Evolutionary conservation across 257 asterid species (phyloP).

Genomic region (Solanum commersonii): DNA sequence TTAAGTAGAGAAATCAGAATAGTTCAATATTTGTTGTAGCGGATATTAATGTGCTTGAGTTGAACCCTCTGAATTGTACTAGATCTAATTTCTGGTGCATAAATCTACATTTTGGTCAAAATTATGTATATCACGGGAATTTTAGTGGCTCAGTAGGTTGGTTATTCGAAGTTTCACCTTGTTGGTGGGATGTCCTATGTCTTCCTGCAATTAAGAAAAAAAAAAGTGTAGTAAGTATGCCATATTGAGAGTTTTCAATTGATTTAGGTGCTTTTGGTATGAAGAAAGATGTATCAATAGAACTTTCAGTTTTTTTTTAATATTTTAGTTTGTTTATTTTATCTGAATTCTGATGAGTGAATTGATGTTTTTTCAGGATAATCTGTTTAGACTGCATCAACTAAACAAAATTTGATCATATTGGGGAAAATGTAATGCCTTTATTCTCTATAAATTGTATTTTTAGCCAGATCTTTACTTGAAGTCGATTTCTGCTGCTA

Average conservation of each 20-base stretch:
- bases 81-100: background rate
- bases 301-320: background rate
- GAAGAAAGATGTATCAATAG: background rate
- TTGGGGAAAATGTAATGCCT: background rate
- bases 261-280: background rate
- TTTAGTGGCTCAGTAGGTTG: background rate
- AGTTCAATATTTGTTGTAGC: background rate
- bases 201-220: background rate
- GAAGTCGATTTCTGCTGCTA: background rate
- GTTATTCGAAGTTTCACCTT: background rate
- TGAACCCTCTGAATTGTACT: background rate
- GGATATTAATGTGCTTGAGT: background rate
- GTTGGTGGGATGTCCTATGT: background rate
- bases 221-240: no score
- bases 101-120: background rate
- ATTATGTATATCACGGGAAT: background rate
- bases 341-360: background rate
- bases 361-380: background rate
- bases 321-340: background rate
- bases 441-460: background rate
- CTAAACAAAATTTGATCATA: background rate
- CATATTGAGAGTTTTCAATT: background rate
- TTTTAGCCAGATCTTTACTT: background rate
- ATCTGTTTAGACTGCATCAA: background rate
- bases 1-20: background rate